Evolutionary conservation across 768 basidiomycete species (phyloP).

Genomic region (Fistulinella prunicolor): DNA sequence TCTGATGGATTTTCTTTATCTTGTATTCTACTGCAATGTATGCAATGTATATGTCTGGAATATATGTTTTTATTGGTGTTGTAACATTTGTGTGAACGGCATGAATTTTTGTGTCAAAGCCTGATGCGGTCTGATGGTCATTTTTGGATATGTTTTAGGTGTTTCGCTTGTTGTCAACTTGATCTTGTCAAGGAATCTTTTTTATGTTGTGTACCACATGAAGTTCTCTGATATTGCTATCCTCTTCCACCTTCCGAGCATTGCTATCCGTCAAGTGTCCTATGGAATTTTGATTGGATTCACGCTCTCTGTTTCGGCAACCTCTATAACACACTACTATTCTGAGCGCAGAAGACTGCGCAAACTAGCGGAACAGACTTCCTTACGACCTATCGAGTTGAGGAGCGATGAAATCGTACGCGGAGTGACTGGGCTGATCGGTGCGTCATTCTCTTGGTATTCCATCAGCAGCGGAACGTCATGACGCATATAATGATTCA

Average conservation of each 20-base stretch:
- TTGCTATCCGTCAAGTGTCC: conserved; percentile 34
- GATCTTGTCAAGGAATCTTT: background rate
- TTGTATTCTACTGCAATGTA: too few relatives aligned
- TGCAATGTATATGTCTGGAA: too few relatives aligned
- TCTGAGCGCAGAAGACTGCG: conserved; percentile 47
- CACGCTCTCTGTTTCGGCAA: conserved; percentile 69
- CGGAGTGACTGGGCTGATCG: conserved; percentile 84
- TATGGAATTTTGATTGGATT: conserved; percentile 70
- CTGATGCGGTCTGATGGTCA: too few relatives aligned
- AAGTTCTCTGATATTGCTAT: conserved; percentile 6
- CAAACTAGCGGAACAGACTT: conserved; percentile 25
- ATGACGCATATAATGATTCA: background rate
- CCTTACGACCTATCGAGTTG: conserved; percentile 62
- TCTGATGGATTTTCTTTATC: conserved; percentile 50
- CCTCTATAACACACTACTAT: conserved; percentile 56
- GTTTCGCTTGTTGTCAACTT: too few relatives aligned
- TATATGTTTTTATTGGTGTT: background rate
- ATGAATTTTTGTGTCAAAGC: too few relatives aligned
- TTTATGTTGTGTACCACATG: conserved; percentile 6
- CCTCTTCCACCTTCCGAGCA: conserved; percentile 23
- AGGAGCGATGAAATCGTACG: conserved; percentile 74
- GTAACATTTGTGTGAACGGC: background rate
- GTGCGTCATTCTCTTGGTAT: conserved; percentile 38
- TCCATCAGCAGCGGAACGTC: background rate
- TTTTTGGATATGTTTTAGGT: too few relatives aligned